Evolutionary conservation across 108 stramenopile genomes (phyloP).

Genomic region (Ochromonas danica): DNA sequence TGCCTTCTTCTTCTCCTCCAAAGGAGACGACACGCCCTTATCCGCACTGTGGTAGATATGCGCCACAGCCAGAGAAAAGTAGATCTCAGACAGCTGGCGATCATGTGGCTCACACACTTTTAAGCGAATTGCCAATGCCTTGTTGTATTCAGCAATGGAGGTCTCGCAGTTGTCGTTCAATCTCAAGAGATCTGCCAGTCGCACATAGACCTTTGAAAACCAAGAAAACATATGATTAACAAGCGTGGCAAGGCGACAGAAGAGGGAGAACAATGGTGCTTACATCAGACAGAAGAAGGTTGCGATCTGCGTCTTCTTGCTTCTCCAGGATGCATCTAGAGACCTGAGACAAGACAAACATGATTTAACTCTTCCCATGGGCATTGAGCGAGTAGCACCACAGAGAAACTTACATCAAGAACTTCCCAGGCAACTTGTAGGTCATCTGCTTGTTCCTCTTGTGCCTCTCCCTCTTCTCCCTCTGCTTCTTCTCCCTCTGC

Average conservation of each 20-base stretch:
- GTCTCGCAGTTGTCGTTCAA: not conserved
- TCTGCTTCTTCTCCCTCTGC: constrained; percentile 29
- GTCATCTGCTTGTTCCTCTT: too few species aligned
- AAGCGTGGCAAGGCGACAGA: too few species aligned
- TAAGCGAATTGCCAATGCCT: not conserved
- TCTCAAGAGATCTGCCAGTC: not conserved
- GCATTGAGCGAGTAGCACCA: too few species aligned
- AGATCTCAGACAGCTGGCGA: not conserved
- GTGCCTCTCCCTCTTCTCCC: not conserved
- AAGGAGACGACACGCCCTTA: not conserved
- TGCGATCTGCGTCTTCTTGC: not conserved
- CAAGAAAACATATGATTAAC: too few species aligned
- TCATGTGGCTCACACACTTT: not conserved
- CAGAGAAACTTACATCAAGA: constrained; percentile 22
- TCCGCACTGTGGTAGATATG: not conserved
- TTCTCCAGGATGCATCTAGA: not conserved
- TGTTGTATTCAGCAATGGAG: not conserved
- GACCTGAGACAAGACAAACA: not conserved
- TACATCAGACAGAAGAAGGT: not conserved
- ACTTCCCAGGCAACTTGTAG: constrained; percentile 9
- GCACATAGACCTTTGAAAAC: not conserved
- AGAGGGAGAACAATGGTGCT: too few species aligned
- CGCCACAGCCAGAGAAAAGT: constrained; percentile 11
- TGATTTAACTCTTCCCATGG: too few species aligned
- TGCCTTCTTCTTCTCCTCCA: not conserved